Percentiles rank a stretch among this genome's conserved stretches.
These are phyloP conservation scores for Suhomyces bolitotheri DNA, from an alignment of 1,139 yeast species.

Conservation along the genomic window DNA sequence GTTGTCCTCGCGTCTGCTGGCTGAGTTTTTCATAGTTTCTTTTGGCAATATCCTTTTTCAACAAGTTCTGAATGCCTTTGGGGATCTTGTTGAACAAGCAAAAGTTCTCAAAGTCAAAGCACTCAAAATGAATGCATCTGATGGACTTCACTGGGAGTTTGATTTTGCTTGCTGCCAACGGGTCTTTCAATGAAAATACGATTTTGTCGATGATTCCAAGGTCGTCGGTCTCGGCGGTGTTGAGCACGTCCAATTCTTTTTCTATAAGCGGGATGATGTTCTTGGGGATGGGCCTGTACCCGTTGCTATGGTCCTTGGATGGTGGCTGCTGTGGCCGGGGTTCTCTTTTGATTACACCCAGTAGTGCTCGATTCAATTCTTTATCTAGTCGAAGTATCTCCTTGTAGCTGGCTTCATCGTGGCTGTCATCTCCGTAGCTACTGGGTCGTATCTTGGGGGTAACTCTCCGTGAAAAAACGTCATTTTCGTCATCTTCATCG, in stretches of 20 bases:
- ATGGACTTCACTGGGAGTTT: slow-evolving; percentile 42
- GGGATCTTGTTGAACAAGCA: slow-evolving; percentile 43
- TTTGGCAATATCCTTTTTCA: slow-evolving; percentile 29
- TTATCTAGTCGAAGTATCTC: slow-evolving; percentile 11
- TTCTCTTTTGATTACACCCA: slow-evolving; percentile 3
- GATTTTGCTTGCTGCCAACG: slow-evolving; percentile 36
- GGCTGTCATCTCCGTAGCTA: slow-evolving; percentile 4
- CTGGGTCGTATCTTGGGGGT: slow-evolving; percentile 5
- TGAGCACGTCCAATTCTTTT: slow-evolving; percentile 14
- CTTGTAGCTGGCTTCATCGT: slow-evolving; percentile 1
- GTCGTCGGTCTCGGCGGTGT: slow-evolving; percentile 16
- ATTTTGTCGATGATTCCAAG: slow-evolving; percentile 17
- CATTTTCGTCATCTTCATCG: slow-evolving; percentile 1
- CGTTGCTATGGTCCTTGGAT: slow-evolving; percentile 2
- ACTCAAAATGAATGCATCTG: slow-evolving; percentile 44
- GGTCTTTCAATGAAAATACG: slow-evolving; percentile 19
- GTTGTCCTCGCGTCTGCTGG: slow-evolving; percentile 12
- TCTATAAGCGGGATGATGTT: slow-evolving; percentile 19
- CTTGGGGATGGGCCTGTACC: slow-evolving; percentile 17
- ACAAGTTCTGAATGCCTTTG: slow-evolving; percentile 26
- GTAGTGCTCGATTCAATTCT: slow-evolving; percentile 14
- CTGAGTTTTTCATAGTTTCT: slow-evolving; percentile 25
- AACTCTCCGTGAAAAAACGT: slow-evolving; percentile 1
- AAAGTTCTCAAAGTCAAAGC: slow-evolving; percentile 48
- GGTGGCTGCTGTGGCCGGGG: not conserved